These are phyloP conservation scores for Akanthomyces uredinophilus DNA, from an alignment of 2,329 filamentous ascomycete genomes.

Conservation along the genomic window DNA sequence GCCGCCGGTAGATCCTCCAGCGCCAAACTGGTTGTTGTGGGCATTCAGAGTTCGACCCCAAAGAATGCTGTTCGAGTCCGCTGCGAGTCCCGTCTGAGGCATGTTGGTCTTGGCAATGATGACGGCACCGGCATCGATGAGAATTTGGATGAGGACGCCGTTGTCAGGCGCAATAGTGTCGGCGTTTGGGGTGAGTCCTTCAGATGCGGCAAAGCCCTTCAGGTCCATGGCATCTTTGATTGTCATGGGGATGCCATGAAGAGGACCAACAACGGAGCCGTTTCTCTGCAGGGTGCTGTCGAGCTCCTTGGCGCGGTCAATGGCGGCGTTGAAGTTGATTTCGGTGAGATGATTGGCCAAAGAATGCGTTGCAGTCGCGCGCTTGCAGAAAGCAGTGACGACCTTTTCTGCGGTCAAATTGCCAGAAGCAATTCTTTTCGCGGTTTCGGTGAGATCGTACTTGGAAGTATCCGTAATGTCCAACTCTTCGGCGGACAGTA, in stretches of 20 bases:
- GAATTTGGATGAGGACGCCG: slow-evolving; percentile 23
- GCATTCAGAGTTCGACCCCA: slow-evolving; percentile 2
- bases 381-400: slow-evolving; percentile 43
- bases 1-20: background rate
- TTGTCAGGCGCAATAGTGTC: slow-evolving; percentile 24
- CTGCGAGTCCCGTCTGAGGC: slow-evolving; percentile 8
- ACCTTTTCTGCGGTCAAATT: background rate
- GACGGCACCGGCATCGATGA: slow-evolving; percentile 22
- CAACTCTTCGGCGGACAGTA: background rate
- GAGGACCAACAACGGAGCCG: slow-evolving; percentile 37
- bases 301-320: slow-evolving; percentile 26
- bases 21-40: slow-evolving; percentile 2
- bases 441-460: background rate
- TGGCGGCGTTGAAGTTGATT: slow-evolving; percentile 40
- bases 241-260: slow-evolving; percentile 56
- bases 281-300: background rate
- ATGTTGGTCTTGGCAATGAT: slow-evolving; percentile 12
- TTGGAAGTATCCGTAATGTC: background rate
- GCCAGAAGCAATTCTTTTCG: background rate
- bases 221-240: slow-evolving; percentile 40
- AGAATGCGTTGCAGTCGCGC: slow-evolving; percentile 47
- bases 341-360: slow-evolving; percentile 44
- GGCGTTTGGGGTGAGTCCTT: slow-evolving; percentile 28
- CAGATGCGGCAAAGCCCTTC: slow-evolving; percentile 36
- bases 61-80: slow-evolving; percentile 7